Conservation (phyloP, 129 eudicot species). For the Mikania micrantha region DNA sequence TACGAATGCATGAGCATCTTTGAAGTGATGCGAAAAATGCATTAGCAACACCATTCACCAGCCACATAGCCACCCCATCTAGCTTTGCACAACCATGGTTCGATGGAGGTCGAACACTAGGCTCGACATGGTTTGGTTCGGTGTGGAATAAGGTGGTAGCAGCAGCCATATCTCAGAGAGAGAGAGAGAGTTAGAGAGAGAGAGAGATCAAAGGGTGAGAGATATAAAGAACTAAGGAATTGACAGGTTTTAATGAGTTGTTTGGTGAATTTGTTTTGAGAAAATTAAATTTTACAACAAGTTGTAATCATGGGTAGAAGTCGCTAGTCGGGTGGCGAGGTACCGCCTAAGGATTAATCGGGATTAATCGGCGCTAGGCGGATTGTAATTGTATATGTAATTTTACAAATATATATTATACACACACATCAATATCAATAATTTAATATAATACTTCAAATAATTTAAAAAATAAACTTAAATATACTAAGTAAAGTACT, state of each 20-base stretch:
- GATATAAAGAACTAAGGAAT: slow-evolving; percentile 19
- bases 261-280: background rate
- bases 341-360: too few relatives aligned
- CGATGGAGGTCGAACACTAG: slow-evolving; percentile 32
- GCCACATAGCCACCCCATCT: slow-evolving; percentile 61
- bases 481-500: too few relatives aligned
- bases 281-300: too few relatives aligned
- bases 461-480: too few relatives aligned
- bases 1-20: slow-evolving; percentile 55
- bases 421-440: too few relatives aligned
- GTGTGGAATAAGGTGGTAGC: slow-evolving; percentile 29
- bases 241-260: slow-evolving; percentile 22
- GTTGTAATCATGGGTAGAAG: too few relatives aligned
- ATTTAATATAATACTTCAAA: too few relatives aligned
- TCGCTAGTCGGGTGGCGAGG: too few relatives aligned
- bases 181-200: background rate
- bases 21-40: slow-evolving; percentile 55
- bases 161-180: slow-evolving; percentile 25
- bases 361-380: too few relatives aligned
- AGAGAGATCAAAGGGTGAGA: slow-evolving; percentile 3
- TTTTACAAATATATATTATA: too few relatives aligned
- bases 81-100: slow-evolving; percentile 40
- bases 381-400: too few relatives aligned
- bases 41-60: slow-evolving; percentile 46
- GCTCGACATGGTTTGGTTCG: slow-evolving; percentile 13